A percentile compares a stretch with the other conserved stretches of the same genome.
Evolutionary conservation across 2,329 filamentous ascomycete species (phyloP).

Genomic region (Ophiostoma tasmaniense): DNA sequence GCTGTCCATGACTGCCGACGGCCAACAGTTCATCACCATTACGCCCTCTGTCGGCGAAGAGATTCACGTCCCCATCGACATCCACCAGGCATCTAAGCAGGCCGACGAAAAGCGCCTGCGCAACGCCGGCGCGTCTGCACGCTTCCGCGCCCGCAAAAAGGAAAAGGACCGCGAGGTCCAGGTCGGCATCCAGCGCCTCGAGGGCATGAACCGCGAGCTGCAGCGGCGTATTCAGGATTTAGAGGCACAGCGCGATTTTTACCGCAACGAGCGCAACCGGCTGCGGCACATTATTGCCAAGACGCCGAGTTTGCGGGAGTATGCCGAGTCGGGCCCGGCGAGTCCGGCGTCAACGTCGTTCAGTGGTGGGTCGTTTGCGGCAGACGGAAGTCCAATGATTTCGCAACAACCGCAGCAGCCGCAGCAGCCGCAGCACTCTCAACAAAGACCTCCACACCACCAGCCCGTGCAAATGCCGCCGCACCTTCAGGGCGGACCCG

Average conservation of each 20-base stretch:
- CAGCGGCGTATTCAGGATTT: conserved; percentile 43
- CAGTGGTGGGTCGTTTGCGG: conserved; percentile 30
- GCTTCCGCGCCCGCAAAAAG: conserved; percentile 74
- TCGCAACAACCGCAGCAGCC: neutral
- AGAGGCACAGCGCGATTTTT: conserved; percentile 61
- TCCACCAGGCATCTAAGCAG: conserved; percentile 71
- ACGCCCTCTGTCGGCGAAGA: conserved; percentile 33
- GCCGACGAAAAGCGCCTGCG: conserved; percentile 79
- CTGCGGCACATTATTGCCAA: conserved; percentile 57
- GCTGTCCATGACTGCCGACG: conserved; percentile 22
- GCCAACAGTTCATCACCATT: conserved; percentile 28
- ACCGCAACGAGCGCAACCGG: conserved; percentile 63
- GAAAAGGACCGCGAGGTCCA: conserved; percentile 69
- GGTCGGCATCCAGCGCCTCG: conserved; percentile 59
- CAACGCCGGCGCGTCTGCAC: conserved; percentile 76
- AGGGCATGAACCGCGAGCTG: conserved; percentile 60
- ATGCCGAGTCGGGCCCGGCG: conserved; percentile 43
- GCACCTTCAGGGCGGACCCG: conserved; percentile 22
- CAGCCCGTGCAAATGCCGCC: conserved; percentile 2
- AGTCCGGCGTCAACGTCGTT: conserved; percentile 36
- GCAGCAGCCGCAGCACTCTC: neutral
- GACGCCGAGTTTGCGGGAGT: conserved; percentile 47
- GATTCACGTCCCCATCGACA: conserved; percentile 62
- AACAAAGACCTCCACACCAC: neutral
- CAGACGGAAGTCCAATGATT: conserved; percentile 30